Base-by-base conservation (phyloP, 495 filamentous ascomycete genomes). In the Aspergillus asperescens region DNA sequence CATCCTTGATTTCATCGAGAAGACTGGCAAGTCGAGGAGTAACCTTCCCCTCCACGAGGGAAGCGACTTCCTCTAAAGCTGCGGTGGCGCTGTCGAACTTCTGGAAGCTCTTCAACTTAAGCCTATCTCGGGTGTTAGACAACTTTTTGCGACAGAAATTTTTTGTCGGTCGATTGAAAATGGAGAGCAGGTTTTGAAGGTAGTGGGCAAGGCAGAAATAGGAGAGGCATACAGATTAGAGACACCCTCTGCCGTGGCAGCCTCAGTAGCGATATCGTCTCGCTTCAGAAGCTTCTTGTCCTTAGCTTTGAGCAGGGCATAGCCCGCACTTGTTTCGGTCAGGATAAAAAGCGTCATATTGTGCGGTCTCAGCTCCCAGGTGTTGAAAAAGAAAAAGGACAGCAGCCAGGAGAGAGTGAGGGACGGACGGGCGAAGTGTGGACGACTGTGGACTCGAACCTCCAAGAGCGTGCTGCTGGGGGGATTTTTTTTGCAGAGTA, bases 241-340 rank as follows among this genome's bases (percentile, higher is more conserved):
- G 45, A 94, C 82, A 62, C 88, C 88, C 72, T 97, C 90, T 23
- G 89, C 83, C 34, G 86, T 88, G 25, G 81, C 78, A 38, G 86
- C 79, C 64, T 95, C 85, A 35, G 81, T 78, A 23, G 78, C 73
- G 55, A 95, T 64, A 62, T 89, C 81, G 69, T 90, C 86, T 57
- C 83, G 82, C 74, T 95, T 90, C 48, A 99, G 78, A 35, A 97
- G 79, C 79, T 96, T 97, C 81, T 95, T 96, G 83, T 95, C 91
- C 69, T 87, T 88, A 23, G 94, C 88, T 76, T 99, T 97, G 76
- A 97, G 88, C 62, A 98, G 81, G 66, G 90, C 94, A 78, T 96
- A 96, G 58, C 94, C 93, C 59, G 92, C 94, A 70, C 85, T 87
- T 62, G 93, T 98, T 74, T 98, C 93, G 51, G 86, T 86, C 51